Conservation (phyloP, 192 early-diverging fungal genomes). For the Jimgerdemannia lactiflua region DNA sequence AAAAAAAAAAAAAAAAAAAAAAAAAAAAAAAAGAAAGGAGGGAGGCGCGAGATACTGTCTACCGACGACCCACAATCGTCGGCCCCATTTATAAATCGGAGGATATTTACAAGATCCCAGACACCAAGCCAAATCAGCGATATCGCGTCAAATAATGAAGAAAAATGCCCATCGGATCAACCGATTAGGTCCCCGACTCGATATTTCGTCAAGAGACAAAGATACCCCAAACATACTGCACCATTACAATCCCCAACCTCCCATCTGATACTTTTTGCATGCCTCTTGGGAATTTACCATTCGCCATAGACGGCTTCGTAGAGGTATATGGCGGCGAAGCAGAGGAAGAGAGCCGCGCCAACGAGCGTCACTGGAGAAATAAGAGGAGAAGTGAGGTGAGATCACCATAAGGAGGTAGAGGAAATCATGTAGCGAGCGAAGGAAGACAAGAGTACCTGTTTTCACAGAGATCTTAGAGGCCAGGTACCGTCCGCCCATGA, state of each 20-base stretch:
- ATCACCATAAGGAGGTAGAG: background rate
- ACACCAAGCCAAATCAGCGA: too few species aligned
- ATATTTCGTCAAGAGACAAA: too few species aligned
- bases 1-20: too few species aligned
- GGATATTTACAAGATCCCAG: too few species aligned
- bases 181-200: too few species aligned
- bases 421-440: constrained; percentile 9
- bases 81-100: too few species aligned
- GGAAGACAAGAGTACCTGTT: constrained; percentile 50
- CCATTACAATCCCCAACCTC: background rate
- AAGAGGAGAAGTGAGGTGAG: constrained; percentile 14
- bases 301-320: constrained; percentile 49
- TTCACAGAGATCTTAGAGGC: constrained; percentile 84
- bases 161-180: too few species aligned
- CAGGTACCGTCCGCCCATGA: constrained; percentile 89
- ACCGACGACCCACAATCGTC: too few species aligned
- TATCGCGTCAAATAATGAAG: too few species aligned
- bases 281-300: background rate
- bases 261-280: background rate
- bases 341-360: constrained; percentile 85
- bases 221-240: too few species aligned
- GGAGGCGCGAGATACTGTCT: too few species aligned
- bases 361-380: constrained; percentile 65
- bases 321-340: constrained; percentile 76
- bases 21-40: too few species aligned